Evolutionary conservation across 1,284 basidiomycete species (phyloP), one percentile per base, ranked within the genome.

Genomic region (Ceratobasidium sp.): DNA sequence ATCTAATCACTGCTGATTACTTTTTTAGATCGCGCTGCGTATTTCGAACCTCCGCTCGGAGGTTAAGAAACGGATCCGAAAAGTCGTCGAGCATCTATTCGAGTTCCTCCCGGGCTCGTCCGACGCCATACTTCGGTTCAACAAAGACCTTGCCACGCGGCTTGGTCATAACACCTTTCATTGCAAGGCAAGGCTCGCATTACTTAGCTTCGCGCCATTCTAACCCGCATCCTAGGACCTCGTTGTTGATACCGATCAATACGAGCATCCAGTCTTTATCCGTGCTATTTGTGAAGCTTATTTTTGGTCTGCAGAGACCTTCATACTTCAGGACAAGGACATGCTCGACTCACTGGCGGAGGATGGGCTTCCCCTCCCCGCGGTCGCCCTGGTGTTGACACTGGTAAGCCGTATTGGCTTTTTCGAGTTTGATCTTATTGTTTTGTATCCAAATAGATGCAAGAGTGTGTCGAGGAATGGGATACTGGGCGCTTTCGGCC

Each of bases 131-230:
- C 12, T 58, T 18, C 26, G 12, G 28, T 18, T 23, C 56, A 58
- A 58, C 56, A 3, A 13, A 23, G 20, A 9, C 20, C 20, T 58
- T 6, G 56, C n/a, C 26, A 23, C 56, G 20, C 20, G 56, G 23
- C 56, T 58, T 23, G 20, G 56, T 33, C 56, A 58, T 23, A 58
- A 58, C 56, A 58, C 10, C 12, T 58, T 58, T 23, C 56, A 58
- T 23, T 58, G 56, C 56, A 1, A 23, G n/a, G 56, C 26, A 58
- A 58, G 56, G n/a, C n/a, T n/a, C n/a, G n/a, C n/a, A n/a, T n/a
- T 58, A 23, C 23, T 58, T 2, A 15, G 12, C 2, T 18, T 10
- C 56, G n/a, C 28, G 56, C 6, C 12, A 18, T n/a, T n/a, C 12
- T 26, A 3, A 10, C 12, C n/a, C 10, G 20, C 10, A 23, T 58